Base-by-base conservation (phyloP, 495 filamentous ascomycete species). In the Penicillium malachiteum region DNA sequence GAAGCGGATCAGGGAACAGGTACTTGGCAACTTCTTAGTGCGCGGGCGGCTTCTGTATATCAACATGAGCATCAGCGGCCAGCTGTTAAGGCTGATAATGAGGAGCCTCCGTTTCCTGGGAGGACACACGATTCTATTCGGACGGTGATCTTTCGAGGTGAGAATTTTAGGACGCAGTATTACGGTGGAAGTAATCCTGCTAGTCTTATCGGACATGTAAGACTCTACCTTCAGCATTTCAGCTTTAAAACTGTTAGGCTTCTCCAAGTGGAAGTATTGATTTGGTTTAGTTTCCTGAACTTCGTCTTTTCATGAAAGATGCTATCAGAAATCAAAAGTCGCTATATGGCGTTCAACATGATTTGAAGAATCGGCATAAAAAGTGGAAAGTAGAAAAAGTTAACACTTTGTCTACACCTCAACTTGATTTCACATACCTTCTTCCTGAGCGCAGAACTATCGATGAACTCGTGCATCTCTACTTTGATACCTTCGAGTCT, bases 401-500 rank as follows among this genome's bases (percentile, higher is more conserved):
- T 7, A 47, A 46, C 11, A 41, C 54, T 2, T 38, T 62, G 5
- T 54, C 61, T 13, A 58, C 67, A n/a, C 50, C 43, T 3, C 58
- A 67, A 13, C 26, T 52, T 41, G 58, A 63, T 12, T 47, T 71
- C 8, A 45, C 57, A 14, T 55, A 49, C 8, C 50, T 76, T 3
- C 57, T 75, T 1, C 78, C 78, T 0, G 54, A 70, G 13, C 69
- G 66, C 17, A 70, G 72, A 38, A 48, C 74, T 3, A 64, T 72
- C 8, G 77, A 84, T 56, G 45, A 53, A n/a, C 67, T 81, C 56
- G 69, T 75, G 5, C 44, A 56, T 16, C 49, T 71, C 8, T 85
- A 85, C 60, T 76, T 81, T 37, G 55, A 59, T 2, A 73, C 64
- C 6, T 77, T 79, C 35, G 82, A 85, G 57, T 71, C 70, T 0